Percentiles rank a stretch among this genome's conserved stretches.
Evolutionary conservation across 192 early-diverging fungal species (phyloP).

Genomic region (Backusella tarrabulga): DNA sequence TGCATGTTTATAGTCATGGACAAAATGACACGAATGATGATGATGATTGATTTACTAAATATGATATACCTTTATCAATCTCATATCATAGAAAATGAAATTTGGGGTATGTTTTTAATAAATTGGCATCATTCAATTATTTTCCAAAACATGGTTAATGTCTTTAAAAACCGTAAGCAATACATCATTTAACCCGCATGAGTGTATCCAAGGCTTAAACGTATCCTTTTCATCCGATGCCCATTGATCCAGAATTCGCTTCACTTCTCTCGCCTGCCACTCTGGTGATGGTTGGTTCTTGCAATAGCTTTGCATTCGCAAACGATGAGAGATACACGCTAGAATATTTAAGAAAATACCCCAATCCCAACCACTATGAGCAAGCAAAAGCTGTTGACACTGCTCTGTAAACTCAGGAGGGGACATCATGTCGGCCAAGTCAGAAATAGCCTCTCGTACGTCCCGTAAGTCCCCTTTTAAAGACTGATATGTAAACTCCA

Average conservation of each 20-base stretch:
- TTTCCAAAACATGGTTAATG: neutral
- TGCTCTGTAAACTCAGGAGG: constrained; percentile 42
- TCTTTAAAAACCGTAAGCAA: neutral
- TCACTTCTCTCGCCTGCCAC: neutral
- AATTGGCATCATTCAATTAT: neutral
- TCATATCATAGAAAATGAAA: neutral
- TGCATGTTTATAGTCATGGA: neutral
- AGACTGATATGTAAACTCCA: constrained; percentile 43
- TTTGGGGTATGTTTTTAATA: neutral
- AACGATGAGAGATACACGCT: neutral
- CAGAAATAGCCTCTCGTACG: constrained; percentile 51
- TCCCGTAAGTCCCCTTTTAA: constrained; percentile 46
- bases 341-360: neutral
- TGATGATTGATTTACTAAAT: neutral
- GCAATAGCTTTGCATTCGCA: neutral
- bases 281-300: neutral
- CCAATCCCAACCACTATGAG: constrained; percentile 57
- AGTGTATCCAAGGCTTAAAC: neutral
- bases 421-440: constrained; percentile 49
- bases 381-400: constrained; percentile 45
- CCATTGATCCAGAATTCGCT: neutral
- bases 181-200: neutral
- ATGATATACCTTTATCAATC: neutral
- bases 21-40: neutral
- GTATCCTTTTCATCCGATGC: neutral